phyloP scores from a whole-genome alignment of 257 asterid genomes.

The Perilla frutescens region DNA sequence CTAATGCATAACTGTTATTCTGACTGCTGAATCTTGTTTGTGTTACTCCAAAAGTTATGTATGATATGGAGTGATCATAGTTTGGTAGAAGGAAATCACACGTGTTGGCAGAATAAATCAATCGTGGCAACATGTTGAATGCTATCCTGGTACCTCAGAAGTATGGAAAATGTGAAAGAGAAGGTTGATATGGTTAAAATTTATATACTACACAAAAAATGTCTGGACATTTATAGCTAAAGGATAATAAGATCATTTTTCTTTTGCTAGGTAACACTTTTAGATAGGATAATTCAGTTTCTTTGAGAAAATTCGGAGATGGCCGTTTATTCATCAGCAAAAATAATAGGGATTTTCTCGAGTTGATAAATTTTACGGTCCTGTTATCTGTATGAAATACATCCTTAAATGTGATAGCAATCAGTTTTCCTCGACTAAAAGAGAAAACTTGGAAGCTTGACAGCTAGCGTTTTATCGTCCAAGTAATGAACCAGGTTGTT shows the following conservation, averaged over 20 bases:
- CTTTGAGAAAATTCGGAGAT: not conserved
- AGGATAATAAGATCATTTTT: not conserved
- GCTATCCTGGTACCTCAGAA: not conserved
- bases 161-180: not conserved
- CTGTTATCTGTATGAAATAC: not conserved
- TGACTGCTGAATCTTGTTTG: not conserved
- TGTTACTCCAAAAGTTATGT: not conserved
- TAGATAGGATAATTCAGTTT: not conserved
- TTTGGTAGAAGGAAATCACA: not conserved
- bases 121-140: not conserved
- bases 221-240: constrained; percentile 1
- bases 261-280: constrained; percentile 10
- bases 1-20: not conserved
- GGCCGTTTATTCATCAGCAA: not conserved
- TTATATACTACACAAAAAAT: not conserved
- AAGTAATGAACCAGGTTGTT: not conserved
- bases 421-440: not conserved
- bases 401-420: not conserved
- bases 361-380: not conserved
- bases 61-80: constrained; percentile 4
- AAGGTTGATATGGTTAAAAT: not conserved
- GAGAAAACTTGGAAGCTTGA: not conserved
- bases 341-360: not conserved
- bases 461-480: not conserved
- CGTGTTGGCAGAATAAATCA: not conserved